Evolutionary conservation across 768 basidiomycete species (phyloP).

Genomic region (Calocera viscosa): DNA sequence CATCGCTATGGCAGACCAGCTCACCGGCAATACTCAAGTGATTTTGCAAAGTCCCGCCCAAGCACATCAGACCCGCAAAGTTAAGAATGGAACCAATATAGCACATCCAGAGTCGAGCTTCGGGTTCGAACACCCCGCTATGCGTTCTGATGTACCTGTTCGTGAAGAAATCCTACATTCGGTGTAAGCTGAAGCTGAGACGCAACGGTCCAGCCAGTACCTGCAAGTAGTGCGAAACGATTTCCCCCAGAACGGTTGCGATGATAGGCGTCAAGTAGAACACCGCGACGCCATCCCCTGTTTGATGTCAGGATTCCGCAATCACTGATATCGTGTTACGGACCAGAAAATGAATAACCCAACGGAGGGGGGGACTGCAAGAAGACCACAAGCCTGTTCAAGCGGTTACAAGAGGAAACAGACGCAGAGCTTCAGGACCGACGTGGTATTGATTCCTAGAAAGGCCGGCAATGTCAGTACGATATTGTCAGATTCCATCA

Average conservation of each 20-base stretch:
- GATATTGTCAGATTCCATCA: no score
- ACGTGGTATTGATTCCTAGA: conserved; percentile 5
- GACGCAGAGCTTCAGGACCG: background rate
- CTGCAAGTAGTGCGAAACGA: conserved; percentile 21
- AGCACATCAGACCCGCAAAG: conserved; percentile 46
- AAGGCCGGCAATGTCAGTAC: no score
- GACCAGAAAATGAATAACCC: conserved; percentile 35
- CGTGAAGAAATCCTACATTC: conserved; percentile 43
- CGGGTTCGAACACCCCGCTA: conserved; percentile 48
- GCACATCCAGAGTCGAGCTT: conserved; percentile 50
- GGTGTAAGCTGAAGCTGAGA: conserved; percentile 36
- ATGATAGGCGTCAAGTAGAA: conserved; percentile 5
- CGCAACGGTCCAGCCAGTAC: conserved; percentile 41
- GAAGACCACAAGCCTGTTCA: conserved; percentile 26
- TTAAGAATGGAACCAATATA: conserved; percentile 51
- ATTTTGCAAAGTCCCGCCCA: conserved; percentile 45
- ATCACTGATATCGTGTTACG: background rate
- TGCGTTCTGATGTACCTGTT: conserved; percentile 36
- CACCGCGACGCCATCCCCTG: background rate
- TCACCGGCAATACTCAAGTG: conserved; percentile 36
- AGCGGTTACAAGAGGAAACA: background rate
- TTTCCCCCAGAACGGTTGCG: background rate
- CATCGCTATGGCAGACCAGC: background rate
- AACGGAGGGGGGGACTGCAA: conserved; percentile 41
- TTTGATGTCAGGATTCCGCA: background rate